Conservation (phyloP, 106 monocot genomes). For the Allium sativum region DNA sequence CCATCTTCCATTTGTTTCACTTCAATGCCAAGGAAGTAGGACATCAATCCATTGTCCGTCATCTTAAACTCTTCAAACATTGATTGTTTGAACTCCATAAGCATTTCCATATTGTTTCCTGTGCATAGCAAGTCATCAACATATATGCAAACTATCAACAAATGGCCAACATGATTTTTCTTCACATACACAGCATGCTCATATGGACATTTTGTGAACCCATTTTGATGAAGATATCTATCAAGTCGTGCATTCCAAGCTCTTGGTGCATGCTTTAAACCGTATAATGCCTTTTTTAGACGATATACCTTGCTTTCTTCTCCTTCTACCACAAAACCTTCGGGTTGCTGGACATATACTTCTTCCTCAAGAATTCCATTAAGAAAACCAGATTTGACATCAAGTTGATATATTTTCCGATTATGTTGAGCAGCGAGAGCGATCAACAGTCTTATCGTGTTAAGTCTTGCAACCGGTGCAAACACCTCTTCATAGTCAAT, state of each 20-base stretch:
- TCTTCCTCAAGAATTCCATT: constrained; percentile 4
- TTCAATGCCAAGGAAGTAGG: background rate
- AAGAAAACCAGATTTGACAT: constrained; percentile 1
- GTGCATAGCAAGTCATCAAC: too few relatives aligned
- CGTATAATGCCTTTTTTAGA: constrained; percentile 2
- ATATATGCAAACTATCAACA: background rate
- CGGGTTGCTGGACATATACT: constrained; percentile 1
- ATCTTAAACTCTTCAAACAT: background rate
- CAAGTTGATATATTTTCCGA: constrained; percentile 2
- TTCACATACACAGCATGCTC: too few relatives aligned
- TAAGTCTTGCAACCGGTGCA: background rate
- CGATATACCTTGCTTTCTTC: background rate
- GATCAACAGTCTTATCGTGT: background rate
- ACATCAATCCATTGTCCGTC: background rate
- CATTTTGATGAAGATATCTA: too few relatives aligned
- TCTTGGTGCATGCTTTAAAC: constrained; percentile 3
- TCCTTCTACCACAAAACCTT: background rate
- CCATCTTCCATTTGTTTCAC: background rate
- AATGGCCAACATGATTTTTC: too few relatives aligned
- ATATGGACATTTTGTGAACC: too few relatives aligned
- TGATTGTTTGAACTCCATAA: too few relatives aligned
- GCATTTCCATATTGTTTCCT: too few relatives aligned
- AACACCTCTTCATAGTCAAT: constrained; percentile 7
- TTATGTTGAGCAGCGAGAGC: background rate
- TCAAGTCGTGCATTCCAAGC: background rate